phyloP scores from a whole-genome alignment of 208 protist genomes.

The Lotmaria passim region DNA sequence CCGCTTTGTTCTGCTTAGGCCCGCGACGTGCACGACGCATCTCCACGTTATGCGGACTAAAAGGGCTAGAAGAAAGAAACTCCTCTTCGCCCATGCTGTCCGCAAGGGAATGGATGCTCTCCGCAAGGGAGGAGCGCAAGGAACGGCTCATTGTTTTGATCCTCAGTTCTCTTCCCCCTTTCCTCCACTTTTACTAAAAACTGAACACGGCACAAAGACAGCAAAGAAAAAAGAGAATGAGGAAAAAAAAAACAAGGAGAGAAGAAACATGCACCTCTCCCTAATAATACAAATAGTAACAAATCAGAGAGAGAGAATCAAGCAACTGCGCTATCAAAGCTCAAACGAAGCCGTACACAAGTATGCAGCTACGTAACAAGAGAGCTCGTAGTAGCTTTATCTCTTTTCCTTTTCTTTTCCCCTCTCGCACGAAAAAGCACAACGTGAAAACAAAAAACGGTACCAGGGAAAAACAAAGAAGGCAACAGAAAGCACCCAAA shows the following conservation, averaged over 20 bases:
- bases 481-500: too few relatives aligned
- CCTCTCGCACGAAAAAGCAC: neutral
- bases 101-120: constrained; percentile 18
- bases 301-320: too few relatives aligned
- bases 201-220: too few relatives aligned
- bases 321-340: too few relatives aligned
- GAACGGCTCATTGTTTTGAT: constrained; percentile 21
- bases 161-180: too few relatives aligned
- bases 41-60: constrained; percentile 12
- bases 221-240: constrained; percentile 3
- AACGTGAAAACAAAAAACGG: neutral
- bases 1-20: neutral
- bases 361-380: too few relatives aligned
- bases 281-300: neutral
- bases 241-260: neutral
- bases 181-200: too few relatives aligned
- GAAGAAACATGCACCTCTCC: too few relatives aligned
- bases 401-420: too few relatives aligned
- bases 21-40: neutral
- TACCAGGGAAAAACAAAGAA: neutral
- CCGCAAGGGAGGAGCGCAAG: constrained; percentile 2
- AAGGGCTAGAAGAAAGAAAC: constrained; percentile 19
- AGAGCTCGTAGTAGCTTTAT: too few relatives aligned
- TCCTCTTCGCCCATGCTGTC: constrained; percentile 28
- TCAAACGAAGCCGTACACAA: too few relatives aligned